Base-by-base conservation (phyloP, 2,329 filamentous ascomycete genomes). In the Torrubiellomyces zombiae region DNA sequence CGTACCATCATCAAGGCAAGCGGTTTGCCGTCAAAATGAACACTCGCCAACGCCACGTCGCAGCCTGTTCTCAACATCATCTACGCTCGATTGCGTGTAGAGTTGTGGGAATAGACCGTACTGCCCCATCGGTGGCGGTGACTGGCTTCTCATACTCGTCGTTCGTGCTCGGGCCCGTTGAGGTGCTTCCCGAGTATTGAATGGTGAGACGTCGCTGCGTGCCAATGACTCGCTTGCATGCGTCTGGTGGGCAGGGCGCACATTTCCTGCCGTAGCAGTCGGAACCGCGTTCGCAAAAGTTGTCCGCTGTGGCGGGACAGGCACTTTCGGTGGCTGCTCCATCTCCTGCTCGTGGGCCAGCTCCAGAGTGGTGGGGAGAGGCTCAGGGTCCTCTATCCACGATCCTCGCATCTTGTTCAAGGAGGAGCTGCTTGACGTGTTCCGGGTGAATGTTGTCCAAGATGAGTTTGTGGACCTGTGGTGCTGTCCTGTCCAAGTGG, bases 391-490 rank as follows among this genome's bases (percentile, higher is more conserved):
- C 11, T 54, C 50, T 2, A 37, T 35, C 37, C 46, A 45, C 9
- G 38, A 32, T 8, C 31, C 38, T 9, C 41, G 35, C 35, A 45
- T 38, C 33, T 52, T 52, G 38, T 45, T 51, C 14, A 53, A 38
- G 9, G 58, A 63, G 9, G 48, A 55, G 29, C 56, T 66, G 48
- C 62, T 68, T 21, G 51, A 47, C 4, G 64, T 71, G 39, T 64
- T 52, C 5, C 61, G 57, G 5, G 63, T 68, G 29, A 63, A 50
- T 19, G 58, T 59, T 1, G 65, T 67, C 31, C 58, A 60, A 7
- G 55, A 59, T 4, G 65, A 70, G 14, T 57, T 53, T 10, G 56
- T 55, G 9, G 66, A 71, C 24, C 58, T 52, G 42, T 68, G 63
- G 14, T 62, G 62, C 29, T 60, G 56, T 24, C 51, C 57, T 22